Conservation (phyloP, 1,139 yeast species). For the Kurtzmaniella quercitrusa region DNA sequence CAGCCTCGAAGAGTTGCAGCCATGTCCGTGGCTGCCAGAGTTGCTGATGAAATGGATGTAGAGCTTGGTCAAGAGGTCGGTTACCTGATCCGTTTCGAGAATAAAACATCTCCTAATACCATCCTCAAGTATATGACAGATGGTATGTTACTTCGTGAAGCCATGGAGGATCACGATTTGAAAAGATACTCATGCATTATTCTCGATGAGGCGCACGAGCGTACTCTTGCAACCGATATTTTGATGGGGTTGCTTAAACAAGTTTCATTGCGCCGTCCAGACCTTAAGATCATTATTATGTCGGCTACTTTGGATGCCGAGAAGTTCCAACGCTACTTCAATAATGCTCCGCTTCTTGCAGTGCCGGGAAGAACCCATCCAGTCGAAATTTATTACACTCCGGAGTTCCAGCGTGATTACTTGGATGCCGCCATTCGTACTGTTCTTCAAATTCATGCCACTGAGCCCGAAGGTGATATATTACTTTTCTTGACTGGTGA, state of each 20-base stretch:
- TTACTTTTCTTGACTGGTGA: conserved; percentile 91
- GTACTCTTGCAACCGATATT: conserved; percentile 95
- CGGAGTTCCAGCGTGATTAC: conserved; percentile 93
- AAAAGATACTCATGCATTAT: conserved; percentile 82
- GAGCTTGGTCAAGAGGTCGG: conserved; percentile 90
- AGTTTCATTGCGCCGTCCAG: conserved; percentile 74
- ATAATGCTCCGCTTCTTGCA: conserved; percentile 88
- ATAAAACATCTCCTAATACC: conserved; percentile 75
- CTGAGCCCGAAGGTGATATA: conserved; percentile 93
- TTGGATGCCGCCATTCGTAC: conserved; percentile 93
- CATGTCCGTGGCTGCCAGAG: conserved; percentile 95
- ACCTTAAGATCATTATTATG: conserved; percentile 89
- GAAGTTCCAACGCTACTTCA: conserved; percentile 86
- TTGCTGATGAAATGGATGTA: conserved; percentile 95
- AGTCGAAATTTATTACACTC: conserved; percentile 94
- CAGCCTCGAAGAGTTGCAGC: conserved; percentile 99
- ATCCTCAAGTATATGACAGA: conserved; percentile 95
- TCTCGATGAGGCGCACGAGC: conserved; percentile 97
- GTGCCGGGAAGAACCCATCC: conserved; percentile 99
- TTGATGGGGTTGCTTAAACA: conserved; percentile 92
- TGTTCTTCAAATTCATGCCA: conserved; percentile 92
- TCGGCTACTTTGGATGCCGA: conserved; percentile 98
- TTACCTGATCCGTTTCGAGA: conserved; percentile 89
- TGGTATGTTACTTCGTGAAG: conserved; percentile 96
- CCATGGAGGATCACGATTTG: conserved; percentile 92